phyloP scores from a whole-genome alignment of 2,329 filamentous ascomycete genomes.

The Cladosporium cucumerinum region DNA sequence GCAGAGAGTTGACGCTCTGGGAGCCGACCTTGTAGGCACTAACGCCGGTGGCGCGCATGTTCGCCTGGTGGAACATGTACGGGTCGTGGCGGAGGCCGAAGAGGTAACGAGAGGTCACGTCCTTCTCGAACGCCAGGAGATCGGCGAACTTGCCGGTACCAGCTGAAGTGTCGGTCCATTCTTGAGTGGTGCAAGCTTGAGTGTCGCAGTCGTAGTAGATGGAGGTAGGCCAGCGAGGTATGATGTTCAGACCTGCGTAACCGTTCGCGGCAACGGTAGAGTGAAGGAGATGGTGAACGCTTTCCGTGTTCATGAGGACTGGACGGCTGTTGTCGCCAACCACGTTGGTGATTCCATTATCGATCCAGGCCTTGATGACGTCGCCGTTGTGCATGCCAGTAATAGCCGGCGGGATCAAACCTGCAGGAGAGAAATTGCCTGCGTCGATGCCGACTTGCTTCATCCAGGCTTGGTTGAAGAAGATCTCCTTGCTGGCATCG shows the following conservation, averaged over 20 bases:
- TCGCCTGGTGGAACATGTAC: constrained; percentile 65
- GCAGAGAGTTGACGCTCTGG: constrained; percentile 47
- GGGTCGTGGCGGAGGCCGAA: constrained; percentile 55
- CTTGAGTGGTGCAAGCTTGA: constrained; percentile 53
- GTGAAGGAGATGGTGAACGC: constrained; percentile 54
- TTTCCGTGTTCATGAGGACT: constrained; percentile 50
- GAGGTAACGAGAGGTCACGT: constrained; percentile 55
- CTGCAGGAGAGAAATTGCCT: constrained; percentile 51
- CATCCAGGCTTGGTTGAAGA: constrained; percentile 60
- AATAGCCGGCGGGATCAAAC: constrained; percentile 61
- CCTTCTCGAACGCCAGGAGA: constrained; percentile 50
- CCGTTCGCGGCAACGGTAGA: constrained; percentile 52
- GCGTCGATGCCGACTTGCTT: constrained; percentile 50
- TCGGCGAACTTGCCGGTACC: constrained; percentile 53
- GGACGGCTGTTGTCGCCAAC: constrained; percentile 64
- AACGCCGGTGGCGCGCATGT: constrained; percentile 51
- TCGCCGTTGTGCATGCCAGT: constrained; percentile 64
- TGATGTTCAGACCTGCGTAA: constrained; percentile 54
- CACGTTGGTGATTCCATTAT: constrained; percentile 57
- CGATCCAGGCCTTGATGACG: constrained; percentile 56
- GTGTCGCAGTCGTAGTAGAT: constrained; percentile 65
- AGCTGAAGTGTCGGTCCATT: constrained; percentile 59
- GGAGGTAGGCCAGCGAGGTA: constrained; percentile 59
- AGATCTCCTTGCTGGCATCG: constrained; percentile 56
- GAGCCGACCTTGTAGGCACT: constrained; percentile 49